These are phyloP conservation scores for Corylus americana DNA, from an alignment of 306 rosid species.

Conservation along the genomic window DNA sequence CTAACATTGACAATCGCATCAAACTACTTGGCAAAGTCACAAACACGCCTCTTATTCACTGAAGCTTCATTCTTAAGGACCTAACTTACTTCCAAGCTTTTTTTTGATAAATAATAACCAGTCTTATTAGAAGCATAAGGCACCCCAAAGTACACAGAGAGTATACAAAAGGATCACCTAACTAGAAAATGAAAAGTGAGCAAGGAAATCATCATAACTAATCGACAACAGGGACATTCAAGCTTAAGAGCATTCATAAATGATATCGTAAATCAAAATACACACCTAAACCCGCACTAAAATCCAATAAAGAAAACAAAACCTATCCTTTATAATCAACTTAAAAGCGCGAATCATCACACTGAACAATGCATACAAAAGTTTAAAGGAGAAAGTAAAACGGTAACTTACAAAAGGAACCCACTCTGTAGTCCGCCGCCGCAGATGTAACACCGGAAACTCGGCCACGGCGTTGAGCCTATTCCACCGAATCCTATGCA, in stretches of 20 bases:
- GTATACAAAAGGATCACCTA: no score
- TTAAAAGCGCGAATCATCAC: slow-evolving; percentile 4
- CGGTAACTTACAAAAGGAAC: slow-evolving; percentile 71
- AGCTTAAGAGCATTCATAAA: not conserved
- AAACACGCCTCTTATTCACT: not conserved
- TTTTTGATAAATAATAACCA: no score
- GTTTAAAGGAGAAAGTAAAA: not conserved
- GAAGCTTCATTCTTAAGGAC: not conserved
- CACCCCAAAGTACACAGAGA: no score
- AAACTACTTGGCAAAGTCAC: not conserved
- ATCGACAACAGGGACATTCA: no score
- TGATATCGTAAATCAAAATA: not conserved
- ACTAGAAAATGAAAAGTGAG: no score
- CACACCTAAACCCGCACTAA: not conserved
- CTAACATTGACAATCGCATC: not conserved
- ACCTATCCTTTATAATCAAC: not conserved
- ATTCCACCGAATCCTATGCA: slow-evolving; percentile 83
- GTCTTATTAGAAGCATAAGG: no score
- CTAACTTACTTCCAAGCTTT: not conserved
- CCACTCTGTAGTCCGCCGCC: slow-evolving; percentile 83
- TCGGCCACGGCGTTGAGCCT: slow-evolving; percentile 70
- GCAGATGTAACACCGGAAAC: slow-evolving; percentile 88
- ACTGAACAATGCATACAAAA: slow-evolving; percentile 11
- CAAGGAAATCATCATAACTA: no score
- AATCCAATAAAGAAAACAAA: not conserved